phyloP scores from a whole-genome alignment of 345 rosid species.

The Xanthoceras sorbifolium region DNA sequence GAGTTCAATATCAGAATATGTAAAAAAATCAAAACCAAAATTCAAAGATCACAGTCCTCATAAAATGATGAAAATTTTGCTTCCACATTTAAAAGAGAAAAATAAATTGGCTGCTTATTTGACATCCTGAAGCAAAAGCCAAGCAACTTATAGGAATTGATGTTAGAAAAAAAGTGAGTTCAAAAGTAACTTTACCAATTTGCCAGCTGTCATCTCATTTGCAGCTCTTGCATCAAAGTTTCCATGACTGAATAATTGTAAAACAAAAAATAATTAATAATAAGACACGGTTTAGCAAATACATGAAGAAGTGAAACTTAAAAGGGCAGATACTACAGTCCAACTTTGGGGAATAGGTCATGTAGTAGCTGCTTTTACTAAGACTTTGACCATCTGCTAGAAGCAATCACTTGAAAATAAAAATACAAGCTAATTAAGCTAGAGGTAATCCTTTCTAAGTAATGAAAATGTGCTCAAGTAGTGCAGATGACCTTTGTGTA shows the following conservation, averaged over 20 bases:
- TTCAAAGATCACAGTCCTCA: neutral
- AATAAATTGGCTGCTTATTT: neutral
- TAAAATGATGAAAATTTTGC: neutral
- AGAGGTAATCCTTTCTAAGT: constrained; percentile 40
- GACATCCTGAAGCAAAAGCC: neutral
- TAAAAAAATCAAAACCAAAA: neutral
- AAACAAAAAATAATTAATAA: constrained; percentile 21
- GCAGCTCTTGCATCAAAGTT: constrained; percentile 44
- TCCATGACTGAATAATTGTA: constrained; percentile 50
- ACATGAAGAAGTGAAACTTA: constrained; percentile 6
- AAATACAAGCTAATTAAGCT: constrained; percentile 41
- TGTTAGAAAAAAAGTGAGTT: constrained; percentile 5
- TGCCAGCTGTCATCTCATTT: constrained; percentile 40
- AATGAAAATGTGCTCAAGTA: constrained; percentile 65
- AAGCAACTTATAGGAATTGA: constrained; percentile 1
- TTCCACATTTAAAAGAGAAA: neutral
- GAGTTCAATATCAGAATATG: neutral
- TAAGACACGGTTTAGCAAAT: neutral
- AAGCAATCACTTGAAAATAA: constrained; percentile 28
- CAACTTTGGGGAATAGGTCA: constrained; percentile 33
- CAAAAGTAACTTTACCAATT: constrained; percentile 44
- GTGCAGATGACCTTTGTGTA: constrained; percentile 97
- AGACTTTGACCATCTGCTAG: constrained; percentile 42
- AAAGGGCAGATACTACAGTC: constrained; percentile 29
- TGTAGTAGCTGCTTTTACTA: constrained; percentile 33